A percentile compares a stretch with the other conserved stretches of the same genome.
Evolutionary conservation across 2,329 filamentous ascomycete genomes (phyloP).

Genomic region (Monosporascus ibericus): DNA sequence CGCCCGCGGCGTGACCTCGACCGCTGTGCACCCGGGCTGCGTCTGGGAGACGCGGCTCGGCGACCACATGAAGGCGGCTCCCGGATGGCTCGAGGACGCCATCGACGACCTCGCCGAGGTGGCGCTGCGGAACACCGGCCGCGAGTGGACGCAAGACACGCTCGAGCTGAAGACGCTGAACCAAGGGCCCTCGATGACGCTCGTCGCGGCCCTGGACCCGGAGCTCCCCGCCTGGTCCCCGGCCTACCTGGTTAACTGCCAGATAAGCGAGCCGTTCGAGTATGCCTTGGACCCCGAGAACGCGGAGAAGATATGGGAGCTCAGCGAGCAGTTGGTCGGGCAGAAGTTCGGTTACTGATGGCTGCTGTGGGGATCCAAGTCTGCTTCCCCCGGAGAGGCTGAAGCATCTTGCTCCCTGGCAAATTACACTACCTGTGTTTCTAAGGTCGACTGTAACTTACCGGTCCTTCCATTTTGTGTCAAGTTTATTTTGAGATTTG

Average conservation of each 20-base stretch:
- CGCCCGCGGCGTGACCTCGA: slow-evolving; percentile 17
- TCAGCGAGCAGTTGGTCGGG: slow-evolving; percentile 35
- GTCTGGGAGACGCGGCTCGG: background rate
- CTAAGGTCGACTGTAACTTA: too few species aligned
- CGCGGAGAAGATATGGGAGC: slow-evolving; percentile 35
- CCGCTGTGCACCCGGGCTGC: slow-evolving; percentile 27
- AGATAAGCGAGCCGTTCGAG: slow-evolving; percentile 22
- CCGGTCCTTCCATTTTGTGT: too few species aligned
- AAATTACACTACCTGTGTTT: too few species aligned
- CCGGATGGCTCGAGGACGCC: background rate
- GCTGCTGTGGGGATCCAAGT: too few species aligned
- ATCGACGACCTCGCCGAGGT: background rate
- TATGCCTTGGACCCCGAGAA: slow-evolving; percentile 26
- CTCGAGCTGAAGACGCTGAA: slow-evolving; percentile 25
- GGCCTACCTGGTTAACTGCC: slow-evolving; percentile 27
- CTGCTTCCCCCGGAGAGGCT: too few species aligned
- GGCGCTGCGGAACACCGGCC: background rate
- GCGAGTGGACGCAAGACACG: background rate
- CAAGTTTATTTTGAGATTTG: too few species aligned
- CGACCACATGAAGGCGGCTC: background rate
- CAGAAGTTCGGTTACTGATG: slow-evolving; percentile 5
- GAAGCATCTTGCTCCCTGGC: too few species aligned
- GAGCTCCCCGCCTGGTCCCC: slow-evolving; percentile 20
- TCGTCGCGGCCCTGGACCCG: slow-evolving; percentile 33
- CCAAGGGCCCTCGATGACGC: slow-evolving; percentile 28